Evolutionary conservation across 2,329 filamentous ascomycete species (phyloP), one percentile per base, ranked within the genome.

Genomic region (Curvularia sp.): DNA sequence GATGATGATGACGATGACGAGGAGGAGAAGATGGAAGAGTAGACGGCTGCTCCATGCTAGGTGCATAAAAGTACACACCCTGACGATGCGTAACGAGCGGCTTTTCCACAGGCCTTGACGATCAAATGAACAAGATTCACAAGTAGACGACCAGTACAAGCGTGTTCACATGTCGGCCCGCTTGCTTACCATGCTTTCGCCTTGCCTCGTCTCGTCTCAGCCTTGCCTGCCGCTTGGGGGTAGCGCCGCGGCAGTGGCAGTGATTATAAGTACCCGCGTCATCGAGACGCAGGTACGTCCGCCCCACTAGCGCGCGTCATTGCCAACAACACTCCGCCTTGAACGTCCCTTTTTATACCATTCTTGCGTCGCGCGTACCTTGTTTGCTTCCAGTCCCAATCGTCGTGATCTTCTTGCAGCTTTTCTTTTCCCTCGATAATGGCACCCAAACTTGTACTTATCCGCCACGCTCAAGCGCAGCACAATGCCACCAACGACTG

Each of bases 1-100:
- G 92, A 97, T 24, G 93, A 96, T 62, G 49, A 51, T 3, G 49
- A 52, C 18, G 91, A 95, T 15, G 89, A 92, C 57, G 90, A 93
- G 73, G 58, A 93, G 73, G 58, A 61, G 55, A 92, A 91, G 84
- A 97, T 97, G 93, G 90, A 96, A 81, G 92, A 95, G 79, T 96
- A 89, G 65, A 65, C 24, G 46, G 43, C 39, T 42, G 49, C 31
- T 39, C 50, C 9, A 41, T 33, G 20, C 33, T 39, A 26, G 41
- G 44, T 51, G 47, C 33, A 58, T 57, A 65, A 64, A 62, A 63
- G 62, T 66, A 56, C 64, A 70, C 68, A 73, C 62, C 64, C 63
- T 62, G 20, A 56, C 30, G 59, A 68, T 54, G 53, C 65, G 65
- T 66, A 64, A 67, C 71, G 66, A 73, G 63, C 47, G 60, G 62